Evolutionary conservation across 108 stramenopile genomes (phyloP).

Genomic region (Conticribra guillardii): DNA sequence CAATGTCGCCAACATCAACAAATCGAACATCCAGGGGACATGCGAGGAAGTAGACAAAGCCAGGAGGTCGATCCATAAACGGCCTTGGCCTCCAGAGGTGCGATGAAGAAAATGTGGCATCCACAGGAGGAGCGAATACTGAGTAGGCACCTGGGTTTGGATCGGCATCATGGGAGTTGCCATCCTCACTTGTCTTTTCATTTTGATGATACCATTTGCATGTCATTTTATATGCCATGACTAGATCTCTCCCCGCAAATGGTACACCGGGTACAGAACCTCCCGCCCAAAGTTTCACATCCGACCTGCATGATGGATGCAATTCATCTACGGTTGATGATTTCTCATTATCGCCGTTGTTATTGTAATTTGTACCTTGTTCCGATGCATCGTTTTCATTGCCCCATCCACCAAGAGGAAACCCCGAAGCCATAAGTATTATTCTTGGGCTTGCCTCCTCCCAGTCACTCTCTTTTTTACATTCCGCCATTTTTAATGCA

Average conservation of each 20-base stretch:
- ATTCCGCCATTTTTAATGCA: conserved; percentile 67
- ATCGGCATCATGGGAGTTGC: neutral
- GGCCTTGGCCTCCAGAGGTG: conserved; percentile 77
- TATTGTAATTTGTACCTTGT: conserved; percentile 42
- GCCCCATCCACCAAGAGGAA: no score
- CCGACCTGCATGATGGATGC: conserved; percentile 18
- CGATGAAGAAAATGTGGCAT: conserved; percentile 60
- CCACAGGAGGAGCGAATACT: conserved; percentile 81
- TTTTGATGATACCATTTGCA: neutral
- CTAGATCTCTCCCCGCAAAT: conserved; percentile 65
- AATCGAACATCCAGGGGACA: conserved; percentile 63
- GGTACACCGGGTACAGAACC: conserved; percentile 62
- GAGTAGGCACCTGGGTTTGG: conserved; percentile 42
- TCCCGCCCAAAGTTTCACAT: conserved; percentile 43
- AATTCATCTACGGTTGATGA: conserved; percentile 7
- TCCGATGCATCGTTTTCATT: neutral
- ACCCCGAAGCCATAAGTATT: conserved; percentile 58
- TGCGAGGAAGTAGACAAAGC: conserved; percentile 56
- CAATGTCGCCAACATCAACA: conserved; percentile 55
- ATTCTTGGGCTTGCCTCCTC: conserved; percentile 85
- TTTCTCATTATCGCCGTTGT: conserved; percentile 35
- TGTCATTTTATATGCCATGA: conserved; percentile 54
- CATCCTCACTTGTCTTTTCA: conserved; percentile 1
- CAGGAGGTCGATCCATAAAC: conserved; percentile 79
- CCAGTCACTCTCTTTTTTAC: conserved; percentile 75